Evolutionary conservation across 768 basidiomycete species (phyloP), one percentile per base, ranked within the genome.

Genomic region (Agaricus subrufescens): DNA sequence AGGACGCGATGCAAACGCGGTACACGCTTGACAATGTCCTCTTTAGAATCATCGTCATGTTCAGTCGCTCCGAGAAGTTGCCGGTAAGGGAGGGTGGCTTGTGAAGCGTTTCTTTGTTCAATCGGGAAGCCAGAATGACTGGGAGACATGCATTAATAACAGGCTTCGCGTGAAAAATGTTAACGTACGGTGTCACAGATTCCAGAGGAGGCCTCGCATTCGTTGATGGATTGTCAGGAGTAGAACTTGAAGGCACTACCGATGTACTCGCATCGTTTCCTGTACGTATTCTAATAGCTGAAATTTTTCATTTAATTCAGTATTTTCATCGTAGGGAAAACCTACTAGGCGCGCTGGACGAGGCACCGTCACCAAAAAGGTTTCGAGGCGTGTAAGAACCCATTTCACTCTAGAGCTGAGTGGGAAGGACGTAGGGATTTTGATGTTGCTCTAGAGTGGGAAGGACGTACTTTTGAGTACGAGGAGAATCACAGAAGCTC

Each of bases 1-100:
- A 63, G 56, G 31, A 63, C 48, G 42, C 60, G 57, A 39, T 50
- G 56, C 4, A 61, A 15, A 14, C 47, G 23, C 19, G 40, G 31
- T 11, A 56, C 27, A 2, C 55, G 30, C 6, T 15, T 26, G 14
- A 31, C 55, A 31, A 50, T 44, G 27, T 56, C 54, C 2, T 40
- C 19, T 29, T 42, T 47, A 7, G 7, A 12, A 25, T 43, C 42
- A 39, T 26, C 12, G 2, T 37, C 14, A 3, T 45, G 23, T 15
- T 6, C 8, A 27, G 40, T 5, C 12, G 40, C 29, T 19, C 31
- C 12, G 3, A 30, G n/a, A 23, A 12, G 0, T 9, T 42, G 15
- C 29, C n/a, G 5, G 26, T n/a, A 29, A 25, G 29, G 7, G 40
- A 42, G n/a, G 14, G 15, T 15, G 6, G 1, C 19, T 12, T 12